phyloP scores from a whole-genome alignment of 805 yeast genomes.

The Schwanniomyces pseudopolymorphus region DNA sequence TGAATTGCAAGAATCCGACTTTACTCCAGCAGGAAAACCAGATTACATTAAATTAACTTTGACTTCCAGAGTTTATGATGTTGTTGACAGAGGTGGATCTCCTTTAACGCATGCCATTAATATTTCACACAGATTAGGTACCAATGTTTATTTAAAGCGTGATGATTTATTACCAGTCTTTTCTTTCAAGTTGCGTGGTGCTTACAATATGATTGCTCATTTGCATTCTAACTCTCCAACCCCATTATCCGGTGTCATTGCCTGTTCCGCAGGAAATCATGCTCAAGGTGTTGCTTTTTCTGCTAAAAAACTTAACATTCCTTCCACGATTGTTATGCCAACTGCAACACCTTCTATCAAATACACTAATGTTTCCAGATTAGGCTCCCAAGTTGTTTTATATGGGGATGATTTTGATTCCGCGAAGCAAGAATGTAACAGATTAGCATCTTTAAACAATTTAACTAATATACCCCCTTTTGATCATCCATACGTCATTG shows the following conservation, averaged over 20 bases:
- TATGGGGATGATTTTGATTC: slow-evolving; percentile 93
- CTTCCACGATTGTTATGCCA: slow-evolving; percentile 98
- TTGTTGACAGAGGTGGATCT: slow-evolving; percentile 72
- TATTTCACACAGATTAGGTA: slow-evolving; percentile 69
- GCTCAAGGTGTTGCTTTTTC: slow-evolving; percentile 98
- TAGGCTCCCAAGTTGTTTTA: slow-evolving; percentile 92
- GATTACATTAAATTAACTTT: slow-evolving; percentile 89
- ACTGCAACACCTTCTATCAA: slow-evolving; percentile 94
- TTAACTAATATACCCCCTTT: slow-evolving; percentile 95
- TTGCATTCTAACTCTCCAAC: slow-evolving; percentile 56
- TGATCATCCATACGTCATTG: slow-evolving; percentile 96
- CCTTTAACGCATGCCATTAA: slow-evolving; percentile 78
- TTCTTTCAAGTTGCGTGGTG: slow-evolving; percentile 95
- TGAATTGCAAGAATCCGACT: slow-evolving; percentile 49
- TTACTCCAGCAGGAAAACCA: slow-evolving; percentile 67
- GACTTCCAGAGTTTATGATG: slow-evolving; percentile 93
- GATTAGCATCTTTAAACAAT: slow-evolving; percentile 67
- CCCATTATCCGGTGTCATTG: slow-evolving; percentile 83
- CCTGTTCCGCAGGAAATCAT: slow-evolving; percentile 98
- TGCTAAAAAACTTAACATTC: slow-evolving; percentile 79
- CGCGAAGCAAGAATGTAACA: slow-evolving; percentile 87
- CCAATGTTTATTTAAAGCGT: slow-evolving; percentile 78
- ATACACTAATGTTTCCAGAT: slow-evolving; percentile 83
- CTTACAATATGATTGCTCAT: slow-evolving; percentile 95
- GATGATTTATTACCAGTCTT: slow-evolving; percentile 95